phyloP scores from a whole-genome alignment of 139 green algal species.

The Chlorella sp. region DNA sequence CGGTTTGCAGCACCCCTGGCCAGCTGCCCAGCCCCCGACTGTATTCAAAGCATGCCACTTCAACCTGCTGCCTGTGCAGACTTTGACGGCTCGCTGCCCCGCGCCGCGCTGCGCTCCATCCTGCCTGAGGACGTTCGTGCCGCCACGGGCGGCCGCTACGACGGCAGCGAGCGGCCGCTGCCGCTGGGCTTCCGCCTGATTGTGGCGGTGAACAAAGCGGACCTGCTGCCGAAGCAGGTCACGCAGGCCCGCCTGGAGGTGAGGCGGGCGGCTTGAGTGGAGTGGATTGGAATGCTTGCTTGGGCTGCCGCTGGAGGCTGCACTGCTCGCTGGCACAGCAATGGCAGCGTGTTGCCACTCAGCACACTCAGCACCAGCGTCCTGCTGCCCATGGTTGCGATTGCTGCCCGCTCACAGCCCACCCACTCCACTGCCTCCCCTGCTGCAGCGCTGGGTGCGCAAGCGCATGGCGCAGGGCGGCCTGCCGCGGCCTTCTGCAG shows the following conservation, averaged over 20 bases:
- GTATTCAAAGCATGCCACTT: no score
- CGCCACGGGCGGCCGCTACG: not conserved
- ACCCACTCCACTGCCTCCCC: not conserved
- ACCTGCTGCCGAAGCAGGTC: conserved; percentile 82
- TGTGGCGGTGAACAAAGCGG: conserved; percentile 94
- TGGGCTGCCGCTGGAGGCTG: not conserved
- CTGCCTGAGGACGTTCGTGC: conserved; percentile 19
- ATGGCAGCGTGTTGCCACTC: no score
- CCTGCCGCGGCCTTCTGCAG: conserved; percentile 55
- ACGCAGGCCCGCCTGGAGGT: conserved; percentile 57
- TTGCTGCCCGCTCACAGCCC: not conserved
- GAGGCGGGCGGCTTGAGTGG: not conserved
- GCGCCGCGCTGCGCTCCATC: conserved; percentile 51
- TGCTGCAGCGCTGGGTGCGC: conserved; percentile 67
- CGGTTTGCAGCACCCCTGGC: not conserved
- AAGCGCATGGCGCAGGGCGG: conserved; percentile 56
- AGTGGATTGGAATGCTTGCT: not conserved
- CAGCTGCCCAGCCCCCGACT: not conserved
- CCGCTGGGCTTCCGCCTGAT: conserved; percentile 65
- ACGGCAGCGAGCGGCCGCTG: not conserved
- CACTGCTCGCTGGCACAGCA: not conserved
- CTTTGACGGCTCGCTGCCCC: conserved; percentile 95
- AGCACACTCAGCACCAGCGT: no score
- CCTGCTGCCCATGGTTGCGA: no score
- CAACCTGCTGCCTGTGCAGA: no score